Percentiles rank a stretch among this genome's conserved stretches.
phyloP scores from a whole-genome alignment of 108 stramenopile species.

The Cyclotella baltica region DNA sequence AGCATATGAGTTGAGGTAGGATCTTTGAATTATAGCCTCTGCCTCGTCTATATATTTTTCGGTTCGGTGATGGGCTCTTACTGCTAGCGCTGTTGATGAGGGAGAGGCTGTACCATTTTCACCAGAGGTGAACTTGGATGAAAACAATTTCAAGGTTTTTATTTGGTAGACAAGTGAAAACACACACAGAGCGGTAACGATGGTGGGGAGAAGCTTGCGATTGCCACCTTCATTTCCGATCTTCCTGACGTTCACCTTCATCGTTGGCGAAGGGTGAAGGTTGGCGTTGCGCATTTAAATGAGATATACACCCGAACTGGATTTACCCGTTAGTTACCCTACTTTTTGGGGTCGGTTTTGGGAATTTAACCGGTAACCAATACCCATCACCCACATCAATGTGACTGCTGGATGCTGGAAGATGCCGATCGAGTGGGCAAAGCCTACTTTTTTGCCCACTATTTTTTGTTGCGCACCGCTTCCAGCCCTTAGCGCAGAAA shows the following conservation, averaged over 20 bases:
- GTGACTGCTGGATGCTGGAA: too few species aligned
- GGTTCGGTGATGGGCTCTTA: background rate
- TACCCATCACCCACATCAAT: too few species aligned
- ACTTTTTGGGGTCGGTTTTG: too few species aligned
- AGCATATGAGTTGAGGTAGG: conserved; percentile 38
- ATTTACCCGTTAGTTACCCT: too few species aligned
- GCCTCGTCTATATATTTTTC: conserved; percentile 43
- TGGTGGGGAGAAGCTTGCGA: background rate
- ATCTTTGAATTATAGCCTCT: conserved; percentile 38
- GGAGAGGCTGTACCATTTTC: background rate
- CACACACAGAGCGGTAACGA: background rate
- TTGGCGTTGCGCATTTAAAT: too few species aligned
- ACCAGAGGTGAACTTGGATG: background rate
- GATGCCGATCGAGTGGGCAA: too few species aligned
- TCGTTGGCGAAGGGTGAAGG: background rate
- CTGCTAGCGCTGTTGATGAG: background rate
- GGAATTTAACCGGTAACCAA: too few species aligned
- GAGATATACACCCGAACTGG: too few species aligned
- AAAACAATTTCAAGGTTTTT: background rate
- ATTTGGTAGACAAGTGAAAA: conserved; percentile 3
- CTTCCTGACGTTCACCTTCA: background rate
- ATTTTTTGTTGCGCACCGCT: too few species aligned
- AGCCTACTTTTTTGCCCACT: too few species aligned
- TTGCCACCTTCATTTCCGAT: background rate
- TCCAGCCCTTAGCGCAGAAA: too few species aligned